A percentile compares a stretch with the other conserved stretches of the same genome.
These are phyloP conservation scores for Mortierella sp. DNA, from an alignment of 371 early-diverging fungal genomes.

Conservation along the genomic window DNA sequence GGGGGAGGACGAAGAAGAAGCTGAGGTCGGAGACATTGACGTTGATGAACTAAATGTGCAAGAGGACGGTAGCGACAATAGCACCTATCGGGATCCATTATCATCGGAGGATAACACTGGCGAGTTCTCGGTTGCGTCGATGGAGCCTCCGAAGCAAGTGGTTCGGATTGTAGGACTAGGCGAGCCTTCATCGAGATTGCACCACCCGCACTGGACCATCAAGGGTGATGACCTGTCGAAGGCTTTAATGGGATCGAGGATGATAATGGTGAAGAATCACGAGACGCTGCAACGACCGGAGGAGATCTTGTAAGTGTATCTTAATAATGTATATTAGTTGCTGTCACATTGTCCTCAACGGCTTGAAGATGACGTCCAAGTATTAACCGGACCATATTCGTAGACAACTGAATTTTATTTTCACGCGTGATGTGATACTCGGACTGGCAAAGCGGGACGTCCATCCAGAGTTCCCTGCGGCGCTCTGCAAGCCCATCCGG, in stretches of 20 bases:
- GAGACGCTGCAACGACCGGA: conserved; percentile 29
- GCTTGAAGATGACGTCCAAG: not conserved
- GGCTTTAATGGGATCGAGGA: conserved; percentile 21
- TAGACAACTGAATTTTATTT: conserved; percentile 26
- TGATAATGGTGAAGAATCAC: conserved; percentile 20
- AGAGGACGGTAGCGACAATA: conserved; percentile 6
- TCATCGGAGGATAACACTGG: conserved; percentile 27
- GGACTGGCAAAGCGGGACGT: conserved; percentile 14
- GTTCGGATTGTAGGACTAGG: conserved; percentile 24
- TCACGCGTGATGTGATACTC: conserved; percentile 22
- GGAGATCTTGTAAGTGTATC: conserved; percentile 20
- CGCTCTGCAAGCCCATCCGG: conserved; percentile 19
- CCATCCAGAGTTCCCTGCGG: conserved; percentile 19
- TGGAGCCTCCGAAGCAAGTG: conserved; percentile 21
- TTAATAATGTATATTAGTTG: conserved; percentile 13
- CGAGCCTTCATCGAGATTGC: conserved; percentile 29
- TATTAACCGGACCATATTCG: conserved; percentile 3
- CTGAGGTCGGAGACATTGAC: conserved; percentile 17
- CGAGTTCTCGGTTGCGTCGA: conserved; percentile 20
- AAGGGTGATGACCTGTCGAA: conserved; percentile 20
- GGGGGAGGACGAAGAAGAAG: conserved; percentile 8
- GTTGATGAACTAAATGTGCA: conserved; percentile 8
- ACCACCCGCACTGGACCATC: conserved; percentile 18
- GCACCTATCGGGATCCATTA: conserved; percentile 17
- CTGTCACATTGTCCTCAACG: not conserved